Evolutionary conservation across 257 asterid genomes (phyloP).

Genomic region (Solanum appendiculatum): DNA sequence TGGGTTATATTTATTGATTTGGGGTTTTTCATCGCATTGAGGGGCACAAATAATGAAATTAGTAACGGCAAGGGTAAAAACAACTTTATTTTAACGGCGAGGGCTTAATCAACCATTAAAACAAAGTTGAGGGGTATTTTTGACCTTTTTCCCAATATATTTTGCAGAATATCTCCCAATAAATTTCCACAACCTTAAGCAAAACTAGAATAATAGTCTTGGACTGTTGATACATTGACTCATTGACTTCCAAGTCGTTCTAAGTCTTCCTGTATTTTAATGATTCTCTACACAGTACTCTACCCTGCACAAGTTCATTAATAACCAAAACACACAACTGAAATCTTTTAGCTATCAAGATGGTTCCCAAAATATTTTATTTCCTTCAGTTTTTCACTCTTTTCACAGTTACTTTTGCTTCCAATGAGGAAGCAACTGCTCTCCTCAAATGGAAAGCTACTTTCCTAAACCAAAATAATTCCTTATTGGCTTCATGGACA

Average conservation of each 20-base stretch:
- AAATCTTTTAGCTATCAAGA: not conserved
- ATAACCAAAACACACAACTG: not conserved
- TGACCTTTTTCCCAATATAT: too few species aligned
- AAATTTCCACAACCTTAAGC: too few species aligned
- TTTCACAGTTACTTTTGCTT: not conserved
- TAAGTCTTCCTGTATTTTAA: too few species aligned
- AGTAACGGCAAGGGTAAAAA: too few species aligned
- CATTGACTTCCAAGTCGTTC: not conserved
- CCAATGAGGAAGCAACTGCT: conserved; percentile 1
- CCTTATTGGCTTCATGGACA: conserved; percentile 1
- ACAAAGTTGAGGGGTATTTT: too few species aligned
- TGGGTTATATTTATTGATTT: too few species aligned
- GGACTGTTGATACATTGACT: not conserved
- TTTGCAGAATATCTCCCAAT: too few species aligned
- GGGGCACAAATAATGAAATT: too few species aligned
- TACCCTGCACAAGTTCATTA: not conserved
- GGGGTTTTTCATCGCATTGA: too few species aligned
- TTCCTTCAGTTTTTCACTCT: not conserved
- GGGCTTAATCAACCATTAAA: too few species aligned
- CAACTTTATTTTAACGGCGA: too few species aligned
- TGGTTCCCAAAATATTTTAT: not conserved
- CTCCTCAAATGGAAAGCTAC: conserved; percentile 8
- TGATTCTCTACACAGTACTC: not conserved
- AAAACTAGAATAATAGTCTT: too few species aligned
- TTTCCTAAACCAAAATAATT: not conserved